Evolutionary conservation across 75 land plant species (phyloP), one percentile per base, ranked within the genome.

Genomic region (Pinus taeda): DNA sequence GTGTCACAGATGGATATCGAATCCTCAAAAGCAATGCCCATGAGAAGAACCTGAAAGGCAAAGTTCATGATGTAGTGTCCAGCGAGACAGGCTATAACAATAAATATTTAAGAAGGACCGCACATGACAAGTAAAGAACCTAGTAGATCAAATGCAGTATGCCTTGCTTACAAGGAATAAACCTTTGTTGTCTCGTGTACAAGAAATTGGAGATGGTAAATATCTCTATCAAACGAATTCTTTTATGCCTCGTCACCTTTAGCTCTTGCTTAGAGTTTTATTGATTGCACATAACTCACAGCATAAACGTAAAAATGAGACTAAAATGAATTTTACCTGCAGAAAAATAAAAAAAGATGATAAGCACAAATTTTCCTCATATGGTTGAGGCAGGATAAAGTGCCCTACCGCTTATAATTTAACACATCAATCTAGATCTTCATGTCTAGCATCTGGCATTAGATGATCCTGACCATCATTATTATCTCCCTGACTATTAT

Each of bases 361-460:
- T 65, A 33, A 36, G 17, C 15, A 65, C n/a, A 65, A 65, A 15
- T 36, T 33, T 2, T 65, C 33, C 33, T 17, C 69, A 6, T 20
- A 36, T 36, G 18, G 33, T 65, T 33, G 36, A 65, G 18, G 30
- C 17, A 36, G 8, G 18, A 42, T 39, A 69, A 7, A 69, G 6
- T 69, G 72, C 18, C 72, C 72, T 39, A 69, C 30, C 30, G 61
- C n/a, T 74, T 30, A 74, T 33, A 74, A 36, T 17, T 74, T 18
- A 6, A 58, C 12, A 57, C 33, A 67, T 83, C 79, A 86, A 80
- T 83, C 85, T 57, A 83, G 66, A 58, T 83, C 82, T 80, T 83
- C 88, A 45, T 83, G 82, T 22, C 82, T 80, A 14, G 82, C 57
- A 30, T 83, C 85, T 57, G 81, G 76, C 45, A 74, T 77, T n/a